Percentiles rank a stretch among this genome's conserved stretches.
Evolutionary conservation across 768 basidiomycete species (phyloP).

Genomic region (Leccinum fibrillosum): DNA sequence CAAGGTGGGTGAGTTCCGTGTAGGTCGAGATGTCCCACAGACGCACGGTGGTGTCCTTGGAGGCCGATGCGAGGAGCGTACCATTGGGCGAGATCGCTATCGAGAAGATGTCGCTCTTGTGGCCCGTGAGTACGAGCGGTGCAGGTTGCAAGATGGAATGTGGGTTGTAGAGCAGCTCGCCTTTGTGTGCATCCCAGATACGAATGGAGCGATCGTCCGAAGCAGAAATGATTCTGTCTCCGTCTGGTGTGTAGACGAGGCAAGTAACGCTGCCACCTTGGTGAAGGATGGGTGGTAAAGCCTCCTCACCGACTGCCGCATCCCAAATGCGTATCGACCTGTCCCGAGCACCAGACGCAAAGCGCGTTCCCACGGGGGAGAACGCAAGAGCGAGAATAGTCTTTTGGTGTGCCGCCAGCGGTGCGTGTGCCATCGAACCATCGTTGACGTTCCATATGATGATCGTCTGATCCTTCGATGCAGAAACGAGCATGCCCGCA

Average conservation of each 20-base stretch:
- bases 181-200: constrained; percentile 27
- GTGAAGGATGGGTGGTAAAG: constrained; percentile 14
- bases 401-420: constrained; percentile 24
- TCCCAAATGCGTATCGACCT: constrained; percentile 30
- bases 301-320: constrained; percentile 14
- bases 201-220: constrained; percentile 30
- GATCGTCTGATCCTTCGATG: constrained; percentile 25
- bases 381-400: constrained; percentile 27
- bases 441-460: constrained; percentile 23
- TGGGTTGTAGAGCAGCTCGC: constrained; percentile 16
- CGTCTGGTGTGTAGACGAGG: constrained; percentile 31
- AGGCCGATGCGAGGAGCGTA: constrained; percentile 27
- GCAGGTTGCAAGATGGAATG: background rate
- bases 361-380: constrained; percentile 24
- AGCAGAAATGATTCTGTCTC: constrained; percentile 27
- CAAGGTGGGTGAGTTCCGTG: constrained; percentile 21
- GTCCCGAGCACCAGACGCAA: constrained; percentile 33
- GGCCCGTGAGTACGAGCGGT: constrained; percentile 18
- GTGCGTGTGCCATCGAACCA: constrained; percentile 12
- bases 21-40: constrained; percentile 25
- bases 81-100: constrained; percentile 32
- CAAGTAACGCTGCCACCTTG: constrained; percentile 20
- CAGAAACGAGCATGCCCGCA: constrained; percentile 23
- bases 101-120: constrained; percentile 24
- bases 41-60: constrained; percentile 30